Conservation (phyloP, 768 basidiomycete species). For the Auriscalpium microsporum region DNA sequence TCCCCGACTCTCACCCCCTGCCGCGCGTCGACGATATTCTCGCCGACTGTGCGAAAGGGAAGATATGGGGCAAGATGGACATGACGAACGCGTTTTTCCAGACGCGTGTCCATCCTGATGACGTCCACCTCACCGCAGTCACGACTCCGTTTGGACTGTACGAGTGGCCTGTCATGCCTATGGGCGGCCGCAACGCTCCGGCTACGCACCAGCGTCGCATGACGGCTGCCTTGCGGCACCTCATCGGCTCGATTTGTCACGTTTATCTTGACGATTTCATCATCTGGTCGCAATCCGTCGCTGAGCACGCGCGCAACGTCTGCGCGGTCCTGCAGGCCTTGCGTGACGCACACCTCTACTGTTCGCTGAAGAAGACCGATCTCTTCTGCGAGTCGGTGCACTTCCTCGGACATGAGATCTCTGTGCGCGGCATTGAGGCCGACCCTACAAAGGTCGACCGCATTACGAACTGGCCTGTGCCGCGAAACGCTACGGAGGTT, state of each 20-base stretch:
- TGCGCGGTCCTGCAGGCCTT: conserved; percentile 14
- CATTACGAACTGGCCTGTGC: too few species aligned
- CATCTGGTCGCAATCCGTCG: conserved; percentile 31
- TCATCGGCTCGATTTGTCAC: conserved; percentile 34
- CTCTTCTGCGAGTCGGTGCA: conserved; percentile 20
- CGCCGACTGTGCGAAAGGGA: conserved; percentile 11
- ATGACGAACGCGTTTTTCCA: conserved; percentile 18
- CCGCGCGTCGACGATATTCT: conserved; percentile 16
- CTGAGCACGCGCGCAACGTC: conserved; percentile 19
- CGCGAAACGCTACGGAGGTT: too few species aligned
- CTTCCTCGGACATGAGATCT: conserved; percentile 29
- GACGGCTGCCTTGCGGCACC: conserved; percentile 22
- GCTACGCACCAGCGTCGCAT: conserved; percentile 28
- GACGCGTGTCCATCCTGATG: conserved; percentile 7
- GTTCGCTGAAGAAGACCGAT: conserved; percentile 21
- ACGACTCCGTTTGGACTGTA: conserved; percentile 29
- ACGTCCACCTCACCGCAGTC: conserved; percentile 26
- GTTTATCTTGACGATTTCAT: conserved; percentile 40
- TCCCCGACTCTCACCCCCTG: conserved; percentile 13
- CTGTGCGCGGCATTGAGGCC: conserved; percentile 20
- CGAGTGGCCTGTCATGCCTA: conserved; percentile 37
- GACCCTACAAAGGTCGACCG: too few species aligned
- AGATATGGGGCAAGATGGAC: conserved; percentile 10
- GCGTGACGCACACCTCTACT: conserved; percentile 16
- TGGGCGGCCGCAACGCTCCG: conserved; percentile 27